phyloP scores from a whole-genome alignment of 495 filamentous ascomycete genomes.

The Cercophora scortea region DNA sequence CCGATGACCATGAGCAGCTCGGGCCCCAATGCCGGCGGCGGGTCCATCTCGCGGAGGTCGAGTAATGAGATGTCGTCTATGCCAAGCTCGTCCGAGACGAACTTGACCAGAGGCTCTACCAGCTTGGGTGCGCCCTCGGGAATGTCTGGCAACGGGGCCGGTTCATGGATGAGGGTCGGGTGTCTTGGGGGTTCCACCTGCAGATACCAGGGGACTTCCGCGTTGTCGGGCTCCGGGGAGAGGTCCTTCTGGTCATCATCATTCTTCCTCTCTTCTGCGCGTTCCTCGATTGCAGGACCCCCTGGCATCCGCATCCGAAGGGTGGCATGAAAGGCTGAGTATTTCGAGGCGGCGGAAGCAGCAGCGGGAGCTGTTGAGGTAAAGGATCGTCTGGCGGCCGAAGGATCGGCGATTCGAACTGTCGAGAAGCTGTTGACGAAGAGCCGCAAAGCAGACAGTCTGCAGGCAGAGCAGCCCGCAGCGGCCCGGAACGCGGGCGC shows the following conservation, averaged over 20 bases:
- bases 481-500: slow-evolving; percentile 12
- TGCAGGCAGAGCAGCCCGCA: slow-evolving; percentile 21
- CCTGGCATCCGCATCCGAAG: slow-evolving; percentile 1
- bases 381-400: neutral
- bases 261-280: neutral
- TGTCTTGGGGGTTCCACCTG: slow-evolving; percentile 54
- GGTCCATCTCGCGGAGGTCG: slow-evolving; percentile 78
- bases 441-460: slow-evolving; percentile 14
- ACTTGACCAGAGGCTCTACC: slow-evolving; percentile 64
- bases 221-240: neutral
- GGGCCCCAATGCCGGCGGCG: slow-evolving; percentile 76
- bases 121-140: slow-evolving; percentile 67
- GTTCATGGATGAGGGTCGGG: slow-evolving; percentile 46
- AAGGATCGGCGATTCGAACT: neutral
- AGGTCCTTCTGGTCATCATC: neutral
- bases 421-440: slow-evolving; percentile 7
- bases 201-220: slow-evolving; percentile 72
- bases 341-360: slow-evolving; percentile 3
- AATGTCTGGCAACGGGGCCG: slow-evolving; percentile 64
- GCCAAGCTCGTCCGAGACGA: slow-evolving; percentile 72
- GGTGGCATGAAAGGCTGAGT: slow-evolving; percentile 18
- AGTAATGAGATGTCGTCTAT: slow-evolving; percentile 68
- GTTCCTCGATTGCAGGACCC: slow-evolving; percentile 16
- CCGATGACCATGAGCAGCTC: slow-evolving; percentile 88
- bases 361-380: neutral